Base-by-base conservation (phyloP, 2,329 filamentous ascomycete species). In the Aspergillus vadensis region DNA sequence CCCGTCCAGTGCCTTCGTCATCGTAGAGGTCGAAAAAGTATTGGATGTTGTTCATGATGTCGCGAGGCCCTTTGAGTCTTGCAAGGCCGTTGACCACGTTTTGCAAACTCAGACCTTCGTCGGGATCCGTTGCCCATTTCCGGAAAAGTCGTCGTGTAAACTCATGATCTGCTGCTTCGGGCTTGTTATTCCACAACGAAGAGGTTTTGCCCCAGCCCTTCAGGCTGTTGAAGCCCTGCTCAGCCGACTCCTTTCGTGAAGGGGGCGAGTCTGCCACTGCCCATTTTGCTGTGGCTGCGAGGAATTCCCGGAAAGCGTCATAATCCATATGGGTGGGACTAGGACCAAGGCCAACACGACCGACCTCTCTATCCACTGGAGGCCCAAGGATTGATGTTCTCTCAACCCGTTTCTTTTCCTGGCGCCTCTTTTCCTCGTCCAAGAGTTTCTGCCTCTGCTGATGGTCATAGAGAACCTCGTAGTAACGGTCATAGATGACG, bases 11-110 rank as follows among this genome's bases (percentile, higher is more conserved):
- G 1, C 88, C 86, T 69, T 94, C 90, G 66, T 99, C 94, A 72
- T 99, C 95, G 74, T 98, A 97, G 0, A 99, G 85, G 70, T 97
- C 91, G 69, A 99, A 99, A 76, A 99, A 98, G 77, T 98, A 98
- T 62, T 88, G 95, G 71, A 99, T 98, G 60, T 91, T 95, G 30
- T 91, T 91, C 94, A 99, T 97, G 66, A 99, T 97, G 76, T 99
- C 95, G 50, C 89, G 88, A 58, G 90, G 92, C 8, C 95, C 94
- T 75, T 97, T 98, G 71, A 99, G 91, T 14, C 91, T 87, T 2
- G 94, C 93, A 49, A 99, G 82, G 0, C 95, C 95, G 17, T 89
- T 90, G 5, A 98, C 95, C 2, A 99, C 92, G 68, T 98, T 91
- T 71, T 97, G 92, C 53, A 99, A 80, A 17, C 88, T 96, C 64